Base-by-base conservation (phyloP, 257 asterid species). In the Scutellaria baicalensis region DNA sequence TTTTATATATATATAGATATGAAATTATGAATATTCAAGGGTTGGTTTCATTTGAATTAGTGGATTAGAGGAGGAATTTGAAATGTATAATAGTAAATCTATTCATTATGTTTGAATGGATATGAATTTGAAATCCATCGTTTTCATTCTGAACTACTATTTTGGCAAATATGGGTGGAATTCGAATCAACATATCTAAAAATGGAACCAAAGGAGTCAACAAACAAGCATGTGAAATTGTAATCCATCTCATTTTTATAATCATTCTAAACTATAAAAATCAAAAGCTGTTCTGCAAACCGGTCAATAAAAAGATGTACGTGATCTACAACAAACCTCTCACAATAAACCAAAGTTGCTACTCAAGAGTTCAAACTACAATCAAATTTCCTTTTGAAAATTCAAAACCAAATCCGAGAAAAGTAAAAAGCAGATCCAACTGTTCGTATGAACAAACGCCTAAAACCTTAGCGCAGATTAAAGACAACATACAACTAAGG, bases 391-490 rank as follows among this genome's bases (percentile, higher is more conserved):
- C 9, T 44, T 62, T 17, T 52, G 50, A 11, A 18, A 54, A 69
- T 27, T 70, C 64, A 64, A 58, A 45, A 20, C 31, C 16, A 67
- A 48, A 66, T n/a, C 13, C 14, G 4, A 50, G 49, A 23, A 51
- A 8, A 38, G 55, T 36, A 17, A 13, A 57, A 43, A 40, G 50
- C 49, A 60, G 69, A 76, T 75, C 74, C 47, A 64, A 45, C 18
- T 43, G 27, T 18, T 9, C 66, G 55, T 8, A n/a, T 6, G 40
- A 11, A 47, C 35, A 54, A 42, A 16, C 33, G 64, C 6, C 17
- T 4, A 31, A 20, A 49, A 70, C 18, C 59, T 50, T 5, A n/a
- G 12, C 17, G 14, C 13, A 18, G 36, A 23, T 6, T 10, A 62
- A 50, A 14, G 8, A 35, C 42, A 23, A 20, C 48, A 47, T 16